These are phyloP conservation scores for Cyberlindnera amylophila DNA, from an alignment of 805 yeast genomes.

Conservation along the genomic window DNA sequence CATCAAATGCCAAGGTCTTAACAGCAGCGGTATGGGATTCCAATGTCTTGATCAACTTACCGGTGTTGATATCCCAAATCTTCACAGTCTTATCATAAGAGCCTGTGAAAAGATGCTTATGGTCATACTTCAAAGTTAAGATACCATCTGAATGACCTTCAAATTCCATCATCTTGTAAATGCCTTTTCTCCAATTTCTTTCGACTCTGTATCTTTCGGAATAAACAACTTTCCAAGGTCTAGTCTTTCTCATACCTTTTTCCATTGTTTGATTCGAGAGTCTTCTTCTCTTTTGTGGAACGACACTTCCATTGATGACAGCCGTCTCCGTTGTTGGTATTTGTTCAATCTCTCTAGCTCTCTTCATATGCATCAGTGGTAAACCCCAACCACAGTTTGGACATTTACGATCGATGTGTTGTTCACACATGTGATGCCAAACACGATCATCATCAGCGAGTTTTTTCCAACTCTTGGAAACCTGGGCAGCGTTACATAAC, in stretches of 20 bases:
- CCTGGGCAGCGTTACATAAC: conserved; percentile 92
- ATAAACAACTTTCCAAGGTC: conserved; percentile 96
- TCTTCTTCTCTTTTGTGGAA: conserved; percentile 24
- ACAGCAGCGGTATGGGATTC: conserved; percentile 90
- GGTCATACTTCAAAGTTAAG: conserved; percentile 81
- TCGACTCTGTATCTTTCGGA: conserved; percentile 88
- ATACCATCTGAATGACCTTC: conserved; percentile 86
- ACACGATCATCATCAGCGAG: conserved; percentile 95
- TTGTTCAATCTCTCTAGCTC: conserved; percentile 53
- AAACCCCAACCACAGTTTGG: conserved; percentile 99
- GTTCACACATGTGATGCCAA: conserved; percentile 98
- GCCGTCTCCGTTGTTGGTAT: no score
- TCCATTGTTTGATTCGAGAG: conserved; percentile 24
- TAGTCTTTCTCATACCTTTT: conserved; percentile 37
- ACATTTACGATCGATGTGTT: conserved; percentile 95
- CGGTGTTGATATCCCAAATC: conserved; percentile 88
- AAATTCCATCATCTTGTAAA: conserved; percentile 58
- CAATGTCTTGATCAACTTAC: conserved; percentile 70
- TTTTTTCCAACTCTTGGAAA: conserved; percentile 78
- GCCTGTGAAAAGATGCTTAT: conserved; percentile 80
- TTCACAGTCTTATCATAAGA: conserved; percentile 87
- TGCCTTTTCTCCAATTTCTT: conserved; percentile 90
- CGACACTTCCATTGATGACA: no score
- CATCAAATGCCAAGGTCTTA: conserved; percentile 79
- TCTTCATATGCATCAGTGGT: conserved; percentile 87